Evolutionary conservation across 2,329 filamentous ascomycete species (phyloP), one percentile per base, ranked within the genome.

Genomic region (Leptosphaerulina australis): DNA sequence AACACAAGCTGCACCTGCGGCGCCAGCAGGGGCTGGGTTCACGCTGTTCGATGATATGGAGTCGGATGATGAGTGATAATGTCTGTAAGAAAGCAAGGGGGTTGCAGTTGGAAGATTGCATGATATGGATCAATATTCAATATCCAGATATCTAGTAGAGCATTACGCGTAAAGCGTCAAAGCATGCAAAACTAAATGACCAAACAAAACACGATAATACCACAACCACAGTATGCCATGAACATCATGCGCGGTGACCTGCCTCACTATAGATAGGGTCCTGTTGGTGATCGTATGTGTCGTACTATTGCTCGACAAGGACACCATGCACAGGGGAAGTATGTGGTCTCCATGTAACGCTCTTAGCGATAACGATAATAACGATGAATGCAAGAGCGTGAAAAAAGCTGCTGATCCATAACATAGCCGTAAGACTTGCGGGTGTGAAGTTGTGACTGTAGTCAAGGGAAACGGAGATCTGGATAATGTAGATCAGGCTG

Each of bases 1-100:
- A 7, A 41, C 20, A 17, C 49, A 47, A 25, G 34, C 39, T 44
- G 50, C 29, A 9, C 21, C 33, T 17, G 35, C 47, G 5, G 39
- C 46, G 15, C 34, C 33, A 15, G 28, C 29, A 4, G 39, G 28
- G 12, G 46, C 26, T 44, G 47, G 47, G 11, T 50, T 50, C 15
- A 50, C 47, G 20, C 35, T 44, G 14, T 58, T 55, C n/a, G 55
- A 58, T 38, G 55, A 58, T 24, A 39, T 58, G 38, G 47, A 44
- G 29, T 44, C 38, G 8, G 54, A 56, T 18, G 55, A 57, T n/a
- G 44, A 50, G 24, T 49, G 20, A 26, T 25, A n/a, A 18, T 14
- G 3, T 3, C 21, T 30, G 17, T 18, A 36, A 15, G 7, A n/a
- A n/a, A 24, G 18, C 11, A 31, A 20, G 15, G 26, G 9, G 15